phyloP scores from a whole-genome alignment of 2,329 filamentous ascomycete genomes.

The Nemania bipapillata region DNA sequence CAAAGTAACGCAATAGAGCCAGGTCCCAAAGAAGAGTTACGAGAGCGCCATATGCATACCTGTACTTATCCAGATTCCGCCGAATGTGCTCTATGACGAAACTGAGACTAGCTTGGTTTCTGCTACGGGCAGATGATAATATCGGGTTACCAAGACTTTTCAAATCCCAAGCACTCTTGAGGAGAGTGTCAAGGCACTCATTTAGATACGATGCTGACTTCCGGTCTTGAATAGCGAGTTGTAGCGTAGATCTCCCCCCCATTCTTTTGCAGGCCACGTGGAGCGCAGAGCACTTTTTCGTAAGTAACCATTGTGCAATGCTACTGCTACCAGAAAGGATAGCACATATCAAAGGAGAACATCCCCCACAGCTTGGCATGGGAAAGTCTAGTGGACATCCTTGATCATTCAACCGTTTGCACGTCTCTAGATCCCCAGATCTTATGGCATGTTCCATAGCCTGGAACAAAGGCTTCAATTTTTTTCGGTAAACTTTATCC shows the following conservation, averaged over 20 bases:
- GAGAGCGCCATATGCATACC: conserved; percentile 10
- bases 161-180: not conserved
- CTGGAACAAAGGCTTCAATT: not conserved
- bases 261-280: not conserved
- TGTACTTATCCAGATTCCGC: conserved; percentile 9
- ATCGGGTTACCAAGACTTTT: not conserved
- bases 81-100: conserved; percentile 5
- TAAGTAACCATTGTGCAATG: conserved; percentile 5
- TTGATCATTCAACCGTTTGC: not conserved
- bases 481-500: not conserved
- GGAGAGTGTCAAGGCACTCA: not conserved
- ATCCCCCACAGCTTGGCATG: conserved; percentile 12
- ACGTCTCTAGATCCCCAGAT: not conserved
- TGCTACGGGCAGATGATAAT: not conserved
- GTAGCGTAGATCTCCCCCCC: not conserved
- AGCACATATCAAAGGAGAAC: not conserved
- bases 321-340: not conserved
- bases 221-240: not conserved
- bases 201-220: not conserved
- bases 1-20: too few species aligned
- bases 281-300: not conserved
- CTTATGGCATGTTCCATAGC: conserved; percentile 3
- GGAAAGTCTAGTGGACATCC: not conserved
- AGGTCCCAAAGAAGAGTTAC: too few species aligned
- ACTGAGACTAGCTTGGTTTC: not conserved